Evolutionary conservation across 2,329 filamentous ascomycete species (phyloP), one percentile per base, ranked within the genome.

Genomic region (Botrytis galanthina): DNA sequence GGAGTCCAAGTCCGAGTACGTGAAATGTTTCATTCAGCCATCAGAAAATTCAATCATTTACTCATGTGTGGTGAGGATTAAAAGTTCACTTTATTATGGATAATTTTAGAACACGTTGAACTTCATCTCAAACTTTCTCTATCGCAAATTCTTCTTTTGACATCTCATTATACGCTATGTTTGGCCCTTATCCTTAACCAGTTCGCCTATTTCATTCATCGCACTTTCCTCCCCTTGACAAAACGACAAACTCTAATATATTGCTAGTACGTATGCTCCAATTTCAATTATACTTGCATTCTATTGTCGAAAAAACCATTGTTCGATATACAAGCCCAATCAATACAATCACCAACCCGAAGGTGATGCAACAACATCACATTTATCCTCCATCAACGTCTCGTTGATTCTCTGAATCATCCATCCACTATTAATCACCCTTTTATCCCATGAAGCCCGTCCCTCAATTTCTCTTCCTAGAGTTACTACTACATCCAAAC

Each of bases 331-430:
- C 18, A 37, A 10, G 12, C 32, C 59, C 51, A 57, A 22, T 22
- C 16, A 48, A 35, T 46, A 42, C 20, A 12, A 64, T 64, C 29
- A 37, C 6, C 9, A 32, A 5, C n/a, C 16, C 14, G 3, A 67
- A 44, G 70, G 70, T 9, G 35, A n/a, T 7, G 35, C 37, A 26
- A 66, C 48, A 7, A 57, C 16, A 22, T 72, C 61, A 46, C 70
- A 72, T n/a, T 42, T 22, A 57, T 72, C 48, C 37, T 46, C 29
- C 35, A 66, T 57, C 26, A 72, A 72, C 3, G 46, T 35, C 2
- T 18, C 37, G 4, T 67, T 59, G 10, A 72, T 72, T 32, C 70
- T 67, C 14, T 72, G 48, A n/a, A 72, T 32, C 61, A 72, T 72
- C 62, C 70, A 72, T 22, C 70, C 62, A 37, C 62, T 72, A 18